These are phyloP conservation scores for Dispira parvispora DNA, from an alignment of 192 early-diverging fungal species.

Conservation along the genomic window DNA sequence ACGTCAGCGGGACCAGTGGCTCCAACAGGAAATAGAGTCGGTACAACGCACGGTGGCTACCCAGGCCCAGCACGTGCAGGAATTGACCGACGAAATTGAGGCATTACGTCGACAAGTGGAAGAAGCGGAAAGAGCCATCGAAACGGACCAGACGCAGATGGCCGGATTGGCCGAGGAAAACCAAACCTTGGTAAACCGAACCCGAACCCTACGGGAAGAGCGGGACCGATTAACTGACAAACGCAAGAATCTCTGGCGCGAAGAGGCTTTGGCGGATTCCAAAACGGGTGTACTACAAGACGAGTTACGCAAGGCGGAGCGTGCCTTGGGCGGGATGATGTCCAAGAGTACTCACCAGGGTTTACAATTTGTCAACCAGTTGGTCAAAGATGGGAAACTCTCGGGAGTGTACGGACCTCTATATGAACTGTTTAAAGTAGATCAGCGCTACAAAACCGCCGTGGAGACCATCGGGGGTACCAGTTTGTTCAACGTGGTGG, in stretches of 20 bases:
- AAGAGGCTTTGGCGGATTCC: conserved; percentile 57
- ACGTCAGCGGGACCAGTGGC: conserved; percentile 60
- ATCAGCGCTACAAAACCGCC: conserved; percentile 63
- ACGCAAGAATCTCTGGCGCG: conserved; percentile 73
- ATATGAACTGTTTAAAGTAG: conserved; percentile 81
- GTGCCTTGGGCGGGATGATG: conserved; percentile 53
- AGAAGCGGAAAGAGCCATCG: not conserved
- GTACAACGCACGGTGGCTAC: conserved; percentile 32
- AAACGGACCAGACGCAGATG: not conserved
- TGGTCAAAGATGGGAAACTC: conserved; percentile 44
- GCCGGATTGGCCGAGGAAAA: conserved; percentile 7
- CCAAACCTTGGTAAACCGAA: not conserved
- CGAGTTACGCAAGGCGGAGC: conserved; percentile 56
- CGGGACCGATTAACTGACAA: conserved; percentile 19
- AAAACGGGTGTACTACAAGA: conserved; percentile 48
- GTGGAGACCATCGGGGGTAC: conserved; percentile 76
- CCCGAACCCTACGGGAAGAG: conserved; percentile 19
- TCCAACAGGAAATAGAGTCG: conserved; percentile 49
- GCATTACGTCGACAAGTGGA: conserved; percentile 7
- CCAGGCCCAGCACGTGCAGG: conserved; percentile 34
- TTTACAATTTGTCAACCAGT: conserved; percentile 46
- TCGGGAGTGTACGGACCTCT: conserved; percentile 78
- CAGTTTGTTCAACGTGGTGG: conserved; percentile 91
- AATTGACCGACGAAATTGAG: conserved; percentile 19
- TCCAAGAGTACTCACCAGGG: conserved; percentile 73